Evolutionary conservation across 495 filamentous ascomycete genomes (phyloP), one percentile per base, ranked within the genome.

Genomic region (Sphaerosporella brunnea): DNA sequence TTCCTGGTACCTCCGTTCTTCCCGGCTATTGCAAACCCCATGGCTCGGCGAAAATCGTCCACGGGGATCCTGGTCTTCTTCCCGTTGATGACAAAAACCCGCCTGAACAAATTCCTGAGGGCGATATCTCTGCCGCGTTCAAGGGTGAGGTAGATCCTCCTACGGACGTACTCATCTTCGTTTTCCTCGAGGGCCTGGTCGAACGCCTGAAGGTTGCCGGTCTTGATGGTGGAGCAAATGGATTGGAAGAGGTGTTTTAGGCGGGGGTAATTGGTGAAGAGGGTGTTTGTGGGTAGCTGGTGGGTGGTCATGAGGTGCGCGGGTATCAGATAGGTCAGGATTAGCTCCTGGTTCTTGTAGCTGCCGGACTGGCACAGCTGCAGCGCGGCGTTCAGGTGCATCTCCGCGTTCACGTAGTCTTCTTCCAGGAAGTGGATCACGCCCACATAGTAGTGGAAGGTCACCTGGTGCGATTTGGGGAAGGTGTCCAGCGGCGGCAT

Each of bases 301-400:
- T 92, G 87, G 0, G 77, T 82, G 8, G 82, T 95, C 34, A 95
- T 72, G 25, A 97, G 75, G 45, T 80, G 83, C 50, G 84, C 92
- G 0, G 90, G 90, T 44, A 97, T 81, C 16, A 97, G 76, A 54
- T 97, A 96, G 2, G 82, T 92, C n/a, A 96, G 71, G 50, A 97
- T 94, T 36, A 92, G 68, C 78, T 94, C 82, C 55, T 77, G 75
- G 56, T 96, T 96, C 34, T 61, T 66, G 1, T 84, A 38, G 10
- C n/a, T 74, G 36, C 71, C 66, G 40, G 68, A 71, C 56, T 86
- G 75, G 65, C 88, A 96, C 54, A 80, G 66, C 8, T 68, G 65
- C 74, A 77, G 87, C 19, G 90, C 90, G 52, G 71, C 71, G 2
- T 77, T 78, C 21, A 97, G 71, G 60, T 82, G 69, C 52, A 77